phyloP scores from a whole-genome alignment of 306 rosid species.

The Vachellia collinsii region DNA sequence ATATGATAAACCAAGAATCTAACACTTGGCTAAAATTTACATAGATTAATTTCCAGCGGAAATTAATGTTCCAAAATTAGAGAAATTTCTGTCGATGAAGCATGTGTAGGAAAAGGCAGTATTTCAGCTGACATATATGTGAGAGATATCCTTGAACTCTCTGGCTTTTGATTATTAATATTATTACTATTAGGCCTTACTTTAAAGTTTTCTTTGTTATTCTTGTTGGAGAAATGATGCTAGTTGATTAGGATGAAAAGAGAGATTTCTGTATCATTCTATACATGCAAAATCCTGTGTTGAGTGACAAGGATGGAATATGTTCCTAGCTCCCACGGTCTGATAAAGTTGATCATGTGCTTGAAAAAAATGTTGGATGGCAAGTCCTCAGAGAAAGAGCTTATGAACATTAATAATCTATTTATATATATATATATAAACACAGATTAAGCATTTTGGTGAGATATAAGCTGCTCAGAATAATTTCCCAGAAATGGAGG shows the following conservation, averaged over 20 bases:
- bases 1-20: background rate
- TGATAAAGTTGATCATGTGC: background rate
- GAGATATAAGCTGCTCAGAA: background rate
- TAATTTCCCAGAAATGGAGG: background rate
- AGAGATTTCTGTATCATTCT: background rate
- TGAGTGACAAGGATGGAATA: conserved; percentile 8
- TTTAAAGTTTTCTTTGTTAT: background rate
- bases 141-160: background rate
- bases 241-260: background rate
- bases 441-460: background rate
- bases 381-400: background rate
- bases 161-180: background rate
- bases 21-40: background rate
- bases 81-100: background rate
- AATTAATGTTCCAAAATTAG: background rate
- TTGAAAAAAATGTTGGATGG: background rate
- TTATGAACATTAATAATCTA: background rate
- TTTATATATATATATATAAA: background rate
- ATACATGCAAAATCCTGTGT: background rate
- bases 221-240: background rate
- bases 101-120: background rate
- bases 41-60: background rate
- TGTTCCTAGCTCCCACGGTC: background rate
- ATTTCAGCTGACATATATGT: background rate
- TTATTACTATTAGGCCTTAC: background rate